Percentiles rank a stretch among this genome's conserved stretches.
These are phyloP conservation scores for Nicotiana attenuata DNA, from an alignment of 257 asterid species.

Conservation along the genomic window DNA sequence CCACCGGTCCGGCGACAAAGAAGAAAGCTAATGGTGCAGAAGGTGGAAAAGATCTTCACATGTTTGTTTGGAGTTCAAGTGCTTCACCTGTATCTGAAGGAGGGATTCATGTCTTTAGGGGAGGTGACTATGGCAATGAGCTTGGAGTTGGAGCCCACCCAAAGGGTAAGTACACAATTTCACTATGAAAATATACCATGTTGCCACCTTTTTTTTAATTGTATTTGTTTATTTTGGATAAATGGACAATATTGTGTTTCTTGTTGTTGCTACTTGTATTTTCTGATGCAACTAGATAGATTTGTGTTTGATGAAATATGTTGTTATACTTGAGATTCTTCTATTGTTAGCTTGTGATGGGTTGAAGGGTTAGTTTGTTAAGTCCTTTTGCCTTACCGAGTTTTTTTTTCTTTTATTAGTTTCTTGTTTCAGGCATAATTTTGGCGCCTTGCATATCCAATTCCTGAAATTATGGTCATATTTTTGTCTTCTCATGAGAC, in stretches of 20 bases:
- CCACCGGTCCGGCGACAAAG: slow-evolving; percentile 44
- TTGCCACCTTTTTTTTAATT: neutral
- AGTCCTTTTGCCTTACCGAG: slow-evolving; percentile 15
- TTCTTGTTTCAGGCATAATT: slow-evolving; percentile 24
- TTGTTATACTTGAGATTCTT: slow-evolving; percentile 14
- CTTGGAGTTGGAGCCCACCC: slow-evolving; percentile 71
- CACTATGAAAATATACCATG: neutral
- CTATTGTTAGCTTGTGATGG: slow-evolving; percentile 18
- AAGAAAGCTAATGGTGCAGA: slow-evolving; percentile 62
- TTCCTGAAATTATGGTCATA: slow-evolving; percentile 33
- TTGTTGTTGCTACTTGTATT: slow-evolving; percentile 21
- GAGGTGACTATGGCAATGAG: slow-evolving; percentile 68
- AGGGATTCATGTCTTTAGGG: slow-evolving; percentile 91
- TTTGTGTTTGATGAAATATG: slow-evolving; percentile 23
- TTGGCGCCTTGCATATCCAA: slow-evolving; percentile 13
- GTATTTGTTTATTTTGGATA: slow-evolving; percentile 6
- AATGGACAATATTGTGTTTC: slow-evolving; percentile 4
- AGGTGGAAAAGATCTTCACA: slow-evolving; percentile 82
- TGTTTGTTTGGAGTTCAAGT: slow-evolving; percentile 99
- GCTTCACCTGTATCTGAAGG: slow-evolving; percentile 98
- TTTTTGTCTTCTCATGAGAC: slow-evolving; percentile 45
- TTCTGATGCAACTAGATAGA: slow-evolving; percentile 26
- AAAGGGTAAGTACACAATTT: slow-evolving; percentile 46
- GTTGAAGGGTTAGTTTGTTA: slow-evolving; percentile 22
- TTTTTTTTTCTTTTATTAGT: slow-evolving; percentile 23